Evolutionary conservation across 164 flowering plant genomes (phyloP).

Genomic region (Echeveria elegans): DNA sequence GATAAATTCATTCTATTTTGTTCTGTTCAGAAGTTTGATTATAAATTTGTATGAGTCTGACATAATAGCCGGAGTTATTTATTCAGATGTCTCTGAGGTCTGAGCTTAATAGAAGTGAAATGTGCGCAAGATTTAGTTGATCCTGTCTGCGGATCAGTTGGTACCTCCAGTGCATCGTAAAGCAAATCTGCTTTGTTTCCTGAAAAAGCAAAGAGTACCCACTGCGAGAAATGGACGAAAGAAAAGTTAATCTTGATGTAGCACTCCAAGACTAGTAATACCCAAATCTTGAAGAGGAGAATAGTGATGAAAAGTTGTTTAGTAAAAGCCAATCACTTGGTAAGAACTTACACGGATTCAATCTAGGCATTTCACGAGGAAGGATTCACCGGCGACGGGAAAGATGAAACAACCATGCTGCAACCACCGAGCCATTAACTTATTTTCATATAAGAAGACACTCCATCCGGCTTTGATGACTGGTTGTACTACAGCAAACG

Average conservation of each 20-base stretch:
- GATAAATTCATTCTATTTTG: background rate
- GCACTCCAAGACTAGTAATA: constrained; percentile 53
- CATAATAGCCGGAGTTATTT: background rate
- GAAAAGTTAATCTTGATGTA: constrained; percentile 73
- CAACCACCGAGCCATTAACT: constrained; percentile 78
- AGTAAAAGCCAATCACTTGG: constrained; percentile 72
- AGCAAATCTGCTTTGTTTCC: constrained; percentile 28
- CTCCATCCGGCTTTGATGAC: constrained; percentile 54
- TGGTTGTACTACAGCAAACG: constrained; percentile 82
- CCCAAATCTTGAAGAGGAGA: constrained; percentile 81
- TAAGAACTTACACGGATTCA: constrained; percentile 59
- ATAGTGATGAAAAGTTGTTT: constrained; percentile 64
- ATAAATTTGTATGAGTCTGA: background rate
- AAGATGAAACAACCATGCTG: constrained; percentile 45
- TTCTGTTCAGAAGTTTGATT: background rate
- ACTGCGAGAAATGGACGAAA: constrained; percentile 85
- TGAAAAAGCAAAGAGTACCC: constrained; percentile 80
- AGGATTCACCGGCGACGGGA: constrained; percentile 49
- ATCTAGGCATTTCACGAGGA: constrained; percentile 66
- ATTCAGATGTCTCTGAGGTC: constrained; percentile 52
- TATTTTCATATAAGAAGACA: constrained; percentile 73
- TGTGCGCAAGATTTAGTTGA: constrained; percentile 40
- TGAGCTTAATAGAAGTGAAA: constrained; percentile 53
- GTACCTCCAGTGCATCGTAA: constrained; percentile 40
- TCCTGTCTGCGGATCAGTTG: constrained; percentile 40